Conservation (phyloP, 805 yeast species). For the Ogataea polymorpha region DNA sequence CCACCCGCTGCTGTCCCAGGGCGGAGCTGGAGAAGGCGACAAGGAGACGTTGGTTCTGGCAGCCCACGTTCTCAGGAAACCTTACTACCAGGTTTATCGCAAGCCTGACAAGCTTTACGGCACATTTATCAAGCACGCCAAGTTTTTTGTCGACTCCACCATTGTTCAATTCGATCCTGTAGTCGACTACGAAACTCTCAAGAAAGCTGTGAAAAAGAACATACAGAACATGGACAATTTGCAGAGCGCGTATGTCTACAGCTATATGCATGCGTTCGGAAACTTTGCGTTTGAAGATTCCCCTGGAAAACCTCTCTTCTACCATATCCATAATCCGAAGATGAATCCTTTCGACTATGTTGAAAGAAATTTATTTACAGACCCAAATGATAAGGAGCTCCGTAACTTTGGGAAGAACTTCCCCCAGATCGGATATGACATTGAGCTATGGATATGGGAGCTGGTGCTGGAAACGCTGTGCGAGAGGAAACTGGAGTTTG, state of each 20-base stretch:
- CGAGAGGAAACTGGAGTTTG: constrained; percentile 13
- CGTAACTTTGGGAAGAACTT: constrained; percentile 24
- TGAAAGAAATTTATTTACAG: constrained; percentile 18
- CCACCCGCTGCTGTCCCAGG: constrained; percentile 59
- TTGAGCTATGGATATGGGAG: constrained; percentile 28
- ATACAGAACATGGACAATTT: constrained; percentile 2
- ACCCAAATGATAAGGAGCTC: constrained; percentile 8
- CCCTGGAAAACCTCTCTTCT: constrained; percentile 22
- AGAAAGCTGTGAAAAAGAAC: constrained; percentile 11
- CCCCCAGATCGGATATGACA: constrained; percentile 17
- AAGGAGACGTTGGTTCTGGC: constrained; percentile 73
- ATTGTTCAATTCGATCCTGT: constrained; percentile 33
- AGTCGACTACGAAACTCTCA: constrained; percentile 21
- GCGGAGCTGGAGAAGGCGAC: constrained; percentile 74
- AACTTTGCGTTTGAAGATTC: constrained; percentile 13
- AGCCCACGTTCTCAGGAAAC: constrained; percentile 44
- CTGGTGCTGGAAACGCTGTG: constrained; percentile 24
- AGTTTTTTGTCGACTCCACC: constrained; percentile 27
- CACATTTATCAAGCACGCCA: constrained; percentile 17
- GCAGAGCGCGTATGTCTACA: constrained; percentile 15
- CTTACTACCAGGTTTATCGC: constrained; percentile 48
- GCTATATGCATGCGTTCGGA: constrained; percentile 20
- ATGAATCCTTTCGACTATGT: constrained; percentile 41
- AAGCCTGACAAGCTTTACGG: constrained; percentile 29
- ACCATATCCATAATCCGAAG: constrained; percentile 48